Base-by-base conservation (phyloP, 1,284 basidiomycete species). In the Erythrobasidium hasegawianum region DNA sequence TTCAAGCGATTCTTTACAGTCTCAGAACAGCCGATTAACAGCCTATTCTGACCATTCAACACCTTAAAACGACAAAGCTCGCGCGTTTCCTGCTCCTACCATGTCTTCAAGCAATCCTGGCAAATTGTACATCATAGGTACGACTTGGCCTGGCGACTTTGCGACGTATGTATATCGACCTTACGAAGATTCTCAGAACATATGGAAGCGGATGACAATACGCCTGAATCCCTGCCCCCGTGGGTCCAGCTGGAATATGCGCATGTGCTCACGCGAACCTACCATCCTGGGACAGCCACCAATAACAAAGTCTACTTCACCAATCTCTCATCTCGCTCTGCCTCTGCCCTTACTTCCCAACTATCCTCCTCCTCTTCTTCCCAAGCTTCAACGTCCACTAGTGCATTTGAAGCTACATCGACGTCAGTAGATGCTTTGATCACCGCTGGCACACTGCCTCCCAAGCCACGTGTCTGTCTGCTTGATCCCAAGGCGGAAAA, bases 131-230 rank as follows among this genome's bases (percentile, higher is more conserved):
- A 64, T 64, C 33, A 57, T 64, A 10, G 61, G 61, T 64, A 29
- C 11, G 61, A 18, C 10, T 13, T 7, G 14, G 16, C 10, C 16
- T 29, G 20, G 5, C 3, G 14, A 2, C 16, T 5, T 39, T 1
- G 9, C 13, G n/a, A n/a, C n/a, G n/a, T n/a, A n/a, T n/a, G n/a
- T n/a, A n/a, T n/a, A n/a, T n/a, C n/a, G n/a, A n/a, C n/a, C n/a
- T n/a, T n/a, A n/a, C n/a, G n/a, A n/a, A n/a, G n/a, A n/a, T 7
- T 20, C 13, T 2, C 72, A 93, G 92, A 96, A 73, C 92, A 96
- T 76, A 94, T 95, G 91, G 93, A 97, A 76, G 88, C 92, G 67
- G 92, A 95, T 76, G 92, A 95, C 70, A 82, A 84, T 52, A 82
- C 82, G 4, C 81, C 85, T 1, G 84, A 83, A 71, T 75, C 79